These are phyloP conservation scores for Syncephalastrum monosporum DNA, from an alignment of 371 early-diverging fungal species.

Conservation along the genomic window DNA sequence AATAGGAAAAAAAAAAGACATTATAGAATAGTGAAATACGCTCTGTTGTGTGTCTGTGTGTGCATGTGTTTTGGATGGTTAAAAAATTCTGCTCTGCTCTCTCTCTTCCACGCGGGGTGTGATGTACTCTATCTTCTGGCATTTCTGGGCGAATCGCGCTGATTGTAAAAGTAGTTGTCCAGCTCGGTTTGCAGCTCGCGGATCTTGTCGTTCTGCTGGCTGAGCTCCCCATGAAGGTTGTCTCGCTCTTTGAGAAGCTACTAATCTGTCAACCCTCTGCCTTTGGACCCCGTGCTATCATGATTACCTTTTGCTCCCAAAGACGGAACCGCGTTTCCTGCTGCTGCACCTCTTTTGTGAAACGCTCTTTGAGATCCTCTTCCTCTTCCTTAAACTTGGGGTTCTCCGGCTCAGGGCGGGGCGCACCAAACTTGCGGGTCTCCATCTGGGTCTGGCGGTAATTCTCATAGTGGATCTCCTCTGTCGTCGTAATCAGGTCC, in stretches of 20 bases:
- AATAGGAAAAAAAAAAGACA: too few species aligned
- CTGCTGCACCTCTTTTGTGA: slow-evolving; percentile 90
- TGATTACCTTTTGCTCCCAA: slow-evolving; percentile 89
- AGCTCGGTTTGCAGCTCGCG: slow-evolving; percentile 85
- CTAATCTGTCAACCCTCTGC: neutral
- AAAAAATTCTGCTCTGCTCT: neutral
- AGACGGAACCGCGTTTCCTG: slow-evolving; percentile 93
- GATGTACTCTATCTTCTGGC: slow-evolving; percentile 19
- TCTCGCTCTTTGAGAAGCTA: slow-evolving; percentile 93
- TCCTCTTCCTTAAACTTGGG: slow-evolving; percentile 95
- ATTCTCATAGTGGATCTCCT: slow-evolving; percentile 88
- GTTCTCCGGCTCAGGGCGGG: slow-evolving; percentile 55
- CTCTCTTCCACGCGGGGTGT: neutral
- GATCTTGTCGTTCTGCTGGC: slow-evolving; percentile 83
- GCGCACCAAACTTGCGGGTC: slow-evolving; percentile 77
- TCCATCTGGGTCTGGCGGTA: slow-evolving; percentile 81
- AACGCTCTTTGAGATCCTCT: slow-evolving; percentile 82
- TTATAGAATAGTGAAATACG: neutral
- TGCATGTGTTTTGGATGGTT: neutral
- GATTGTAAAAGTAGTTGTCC: slow-evolving; percentile 44
- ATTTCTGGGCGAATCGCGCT: slow-evolving; percentile 32
- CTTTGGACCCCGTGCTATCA: neutral
- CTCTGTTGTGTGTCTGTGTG: neutral
- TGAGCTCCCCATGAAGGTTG: slow-evolving; percentile 92
- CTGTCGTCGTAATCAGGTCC: slow-evolving; percentile 84